Evolutionary conservation across 192 early-diverging fungal species (phyloP).

Genomic region (Rhizophagus sp.): DNA sequence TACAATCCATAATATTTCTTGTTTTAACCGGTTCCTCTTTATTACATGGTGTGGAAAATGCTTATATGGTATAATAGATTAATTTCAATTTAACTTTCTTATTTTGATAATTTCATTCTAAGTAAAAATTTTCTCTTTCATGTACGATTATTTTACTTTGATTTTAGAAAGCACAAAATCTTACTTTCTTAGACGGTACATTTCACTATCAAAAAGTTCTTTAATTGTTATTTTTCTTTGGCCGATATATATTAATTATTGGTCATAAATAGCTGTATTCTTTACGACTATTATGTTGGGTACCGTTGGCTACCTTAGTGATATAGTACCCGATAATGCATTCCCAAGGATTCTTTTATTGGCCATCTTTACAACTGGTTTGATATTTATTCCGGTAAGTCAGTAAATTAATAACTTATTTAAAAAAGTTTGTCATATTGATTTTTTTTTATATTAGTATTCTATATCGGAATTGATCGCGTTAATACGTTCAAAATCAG

Average conservation of each 20-base stretch:
- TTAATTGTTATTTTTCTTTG: neutral
- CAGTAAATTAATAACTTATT: neutral
- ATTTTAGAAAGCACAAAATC: neutral
- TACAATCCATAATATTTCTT: conserved; percentile 19
- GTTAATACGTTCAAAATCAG: conserved; percentile 22
- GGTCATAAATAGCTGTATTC: conserved; percentile 18
- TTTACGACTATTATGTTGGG: conserved; percentile 36
- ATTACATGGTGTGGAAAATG: conserved; percentile 30
- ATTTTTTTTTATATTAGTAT: conserved; percentile 10
- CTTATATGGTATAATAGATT: conserved; percentile 16
- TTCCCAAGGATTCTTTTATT: conserved; percentile 27
- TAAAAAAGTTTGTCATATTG: neutral
- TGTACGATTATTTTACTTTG: no score
- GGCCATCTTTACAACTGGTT: conserved; percentile 23
- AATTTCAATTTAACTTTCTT: neutral
- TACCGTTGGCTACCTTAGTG: conserved; percentile 31
- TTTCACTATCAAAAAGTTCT: neutral
- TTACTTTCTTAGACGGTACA: conserved; percentile 31
- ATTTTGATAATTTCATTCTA: neutral
- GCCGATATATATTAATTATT: neutral
- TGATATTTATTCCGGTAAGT: conserved; percentile 32
- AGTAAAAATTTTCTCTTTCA: neutral
- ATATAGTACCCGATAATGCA: conserved; percentile 28
- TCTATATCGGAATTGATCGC: conserved; percentile 24
- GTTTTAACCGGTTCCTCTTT: conserved; percentile 29